Conservation (phyloP, 345 rosid genomes). For the Acer negundo region DNA sequence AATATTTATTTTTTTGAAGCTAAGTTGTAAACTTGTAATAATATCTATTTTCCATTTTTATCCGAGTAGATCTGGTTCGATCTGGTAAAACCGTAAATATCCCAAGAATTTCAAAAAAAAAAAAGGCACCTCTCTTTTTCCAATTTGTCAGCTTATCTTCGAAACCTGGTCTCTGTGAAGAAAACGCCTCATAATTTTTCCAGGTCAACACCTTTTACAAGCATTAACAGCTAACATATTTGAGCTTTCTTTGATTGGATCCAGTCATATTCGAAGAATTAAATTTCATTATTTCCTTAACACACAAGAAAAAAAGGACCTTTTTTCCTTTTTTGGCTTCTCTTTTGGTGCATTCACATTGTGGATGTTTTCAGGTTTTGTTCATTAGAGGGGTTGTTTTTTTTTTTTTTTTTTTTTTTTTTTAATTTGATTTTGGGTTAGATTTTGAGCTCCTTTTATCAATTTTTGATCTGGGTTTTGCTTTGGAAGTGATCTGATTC, state of each 20-base stretch:
- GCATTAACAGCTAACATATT: slow-evolving; percentile 16
- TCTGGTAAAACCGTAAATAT: no score
- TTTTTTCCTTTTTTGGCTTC: background rate
- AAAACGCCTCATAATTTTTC: slow-evolving; percentile 4
- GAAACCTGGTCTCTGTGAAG: slow-evolving; percentile 15
- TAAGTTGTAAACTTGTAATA: no score
- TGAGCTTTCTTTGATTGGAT: slow-evolving; percentile 30
- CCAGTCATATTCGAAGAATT: slow-evolving; percentile 26
- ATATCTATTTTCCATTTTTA: background rate
- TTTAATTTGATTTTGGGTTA: slow-evolving; percentile 11
- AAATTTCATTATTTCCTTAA: slow-evolving; percentile 10
- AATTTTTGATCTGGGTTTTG: background rate
- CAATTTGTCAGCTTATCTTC: slow-evolving; percentile 17
- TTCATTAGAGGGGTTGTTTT: background rate
- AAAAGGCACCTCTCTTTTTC: background rate
- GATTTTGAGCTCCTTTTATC: slow-evolving; percentile 4
- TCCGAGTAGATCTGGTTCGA: no score
- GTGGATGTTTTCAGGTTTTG: background rate
- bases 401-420: no score
- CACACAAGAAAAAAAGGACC: background rate
- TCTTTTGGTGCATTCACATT: background rate
- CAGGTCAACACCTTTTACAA: slow-evolving; percentile 30
- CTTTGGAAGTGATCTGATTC: slow-evolving; percentile 19
- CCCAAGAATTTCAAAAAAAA: no score
- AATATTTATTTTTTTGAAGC: no score